Evolutionary conservation across 2,329 filamentous ascomycete species (phyloP).

Genomic region (Leptographium galeiforme): DNA sequence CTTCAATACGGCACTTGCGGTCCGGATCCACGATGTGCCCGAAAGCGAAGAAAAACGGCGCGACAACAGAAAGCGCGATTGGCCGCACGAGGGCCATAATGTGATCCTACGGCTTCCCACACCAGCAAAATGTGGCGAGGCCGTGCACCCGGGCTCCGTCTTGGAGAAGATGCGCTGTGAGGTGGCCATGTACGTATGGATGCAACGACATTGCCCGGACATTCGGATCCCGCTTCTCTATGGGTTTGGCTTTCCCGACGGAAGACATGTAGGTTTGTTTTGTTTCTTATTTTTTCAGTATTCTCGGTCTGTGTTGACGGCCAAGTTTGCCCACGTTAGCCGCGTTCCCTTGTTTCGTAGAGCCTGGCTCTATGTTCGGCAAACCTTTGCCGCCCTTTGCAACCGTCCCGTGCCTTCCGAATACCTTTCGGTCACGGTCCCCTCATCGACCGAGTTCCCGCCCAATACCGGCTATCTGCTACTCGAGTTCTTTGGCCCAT

Average conservation of each 20-base stretch:
- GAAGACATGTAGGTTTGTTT: background rate
- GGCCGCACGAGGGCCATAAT: background rate
- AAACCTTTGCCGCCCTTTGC: background rate
- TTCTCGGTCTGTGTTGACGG: background rate
- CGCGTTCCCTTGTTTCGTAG: background rate
- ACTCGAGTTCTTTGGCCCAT: conserved; percentile 4
- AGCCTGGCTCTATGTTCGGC: background rate
- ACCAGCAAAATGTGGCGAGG: background rate
- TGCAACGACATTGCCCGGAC: conserved; percentile 21
- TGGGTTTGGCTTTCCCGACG: background rate
- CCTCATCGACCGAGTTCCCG: background rate
- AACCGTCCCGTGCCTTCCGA: background rate
- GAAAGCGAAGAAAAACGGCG: background rate
- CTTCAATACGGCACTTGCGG: background rate
- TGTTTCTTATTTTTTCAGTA: background rate
- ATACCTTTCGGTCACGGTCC: background rate
- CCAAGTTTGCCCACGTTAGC: background rate
- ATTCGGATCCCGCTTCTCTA: conserved; percentile 20
- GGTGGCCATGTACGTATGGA: conserved; percentile 24
- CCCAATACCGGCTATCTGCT: conserved; percentile 3
- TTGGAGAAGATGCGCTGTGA: conserved; percentile 25
- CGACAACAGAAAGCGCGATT: background rate
- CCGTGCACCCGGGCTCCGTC: background rate
- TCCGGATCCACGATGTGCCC: background rate
- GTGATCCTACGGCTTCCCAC: background rate